phyloP scores from a whole-genome alignment of 495 filamentous ascomycete species.

The Penicillium roqueforti region DNA sequence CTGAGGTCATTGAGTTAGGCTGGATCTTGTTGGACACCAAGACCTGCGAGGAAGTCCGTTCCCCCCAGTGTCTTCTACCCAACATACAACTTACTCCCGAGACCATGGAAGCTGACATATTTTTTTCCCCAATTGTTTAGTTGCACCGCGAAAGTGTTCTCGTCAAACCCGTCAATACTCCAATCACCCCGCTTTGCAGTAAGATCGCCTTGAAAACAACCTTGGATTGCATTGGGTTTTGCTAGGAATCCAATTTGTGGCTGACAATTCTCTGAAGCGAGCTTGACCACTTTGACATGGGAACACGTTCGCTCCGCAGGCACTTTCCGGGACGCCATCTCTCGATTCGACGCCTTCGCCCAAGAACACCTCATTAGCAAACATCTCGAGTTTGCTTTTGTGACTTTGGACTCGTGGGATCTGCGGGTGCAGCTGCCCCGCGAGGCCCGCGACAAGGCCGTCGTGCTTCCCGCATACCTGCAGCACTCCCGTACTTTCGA shows the following conservation, averaged over 20 bases:
- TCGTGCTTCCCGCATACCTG: slow-evolving; percentile 91
- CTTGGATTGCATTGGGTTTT: neutral
- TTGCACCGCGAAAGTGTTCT: slow-evolving; percentile 91
- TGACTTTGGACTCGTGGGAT: slow-evolving; percentile 97
- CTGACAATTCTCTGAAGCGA: slow-evolving; percentile 58
- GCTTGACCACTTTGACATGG: slow-evolving; percentile 96
- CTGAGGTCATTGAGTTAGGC: slow-evolving; percentile 97
- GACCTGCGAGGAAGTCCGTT: slow-evolving; percentile 80
- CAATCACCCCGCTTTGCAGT: slow-evolving; percentile 98
- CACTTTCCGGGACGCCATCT: slow-evolving; percentile 93
- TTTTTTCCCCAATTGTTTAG: slow-evolving; percentile 44
- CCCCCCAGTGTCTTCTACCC: slow-evolving; percentile 15
- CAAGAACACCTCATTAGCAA: slow-evolving; percentile 79
- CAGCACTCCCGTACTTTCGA: slow-evolving; percentile 98
- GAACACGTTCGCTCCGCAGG: slow-evolving; percentile 96
- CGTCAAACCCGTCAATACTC: slow-evolving; percentile 96
- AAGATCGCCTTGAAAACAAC: slow-evolving; percentile 42
- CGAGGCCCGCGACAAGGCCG: slow-evolving; percentile 95
- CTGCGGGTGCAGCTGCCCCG: slow-evolving; percentile 95
- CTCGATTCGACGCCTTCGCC: slow-evolving; percentile 88
- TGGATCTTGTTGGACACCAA: slow-evolving; percentile 95
- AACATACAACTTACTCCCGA: slow-evolving; percentile 4
- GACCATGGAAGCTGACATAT: slow-evolving; percentile 7
- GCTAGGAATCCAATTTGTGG: slow-evolving; percentile 16
- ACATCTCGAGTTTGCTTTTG: slow-evolving; percentile 93